Percentiles rank a stretch among this genome's conserved stretches.
These are phyloP conservation scores for Ceratobasidium sp. DNA, from an alignment of 1,284 basidiomycete genomes.

Conservation along the genomic window DNA sequence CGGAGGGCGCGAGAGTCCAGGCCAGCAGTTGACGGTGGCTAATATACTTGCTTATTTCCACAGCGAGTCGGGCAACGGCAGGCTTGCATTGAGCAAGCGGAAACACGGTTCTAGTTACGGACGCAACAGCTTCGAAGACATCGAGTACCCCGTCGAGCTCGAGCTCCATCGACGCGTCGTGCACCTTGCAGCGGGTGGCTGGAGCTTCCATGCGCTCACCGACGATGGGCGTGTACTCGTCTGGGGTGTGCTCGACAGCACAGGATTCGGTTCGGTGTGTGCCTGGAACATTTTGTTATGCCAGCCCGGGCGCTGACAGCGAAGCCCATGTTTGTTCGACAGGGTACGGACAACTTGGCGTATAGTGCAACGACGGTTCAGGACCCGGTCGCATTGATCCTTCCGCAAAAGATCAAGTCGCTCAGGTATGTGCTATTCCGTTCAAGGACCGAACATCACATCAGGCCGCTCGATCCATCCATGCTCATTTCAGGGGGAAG, in stretches of 20 bases:
- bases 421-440: constrained; percentile 28
- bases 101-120: constrained; percentile 48
- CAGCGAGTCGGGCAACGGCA: constrained; percentile 67
- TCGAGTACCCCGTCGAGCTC: constrained; percentile 71
- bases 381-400: constrained; percentile 24
- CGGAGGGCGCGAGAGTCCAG: too few species aligned
- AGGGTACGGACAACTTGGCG: constrained; percentile 30
- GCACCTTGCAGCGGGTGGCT: constrained; percentile 79
- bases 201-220: constrained; percentile 85
- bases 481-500: too few species aligned
- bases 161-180: constrained; percentile 72
- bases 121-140: constrained; percentile 55
- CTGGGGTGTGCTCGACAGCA: constrained; percentile 71
- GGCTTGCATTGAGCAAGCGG: constrained; percentile 64
- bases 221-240: constrained; percentile 77
- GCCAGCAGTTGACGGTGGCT: not conserved
- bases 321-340: constrained; percentile 3
- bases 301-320: not conserved
- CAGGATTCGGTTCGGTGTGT: not conserved
- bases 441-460: constrained; percentile 50
- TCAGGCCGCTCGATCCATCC: constrained; percentile 48
- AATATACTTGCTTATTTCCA: constrained; percentile 4
- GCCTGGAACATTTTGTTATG: not conserved
- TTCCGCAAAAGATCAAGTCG: constrained; percentile 43
- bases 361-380: constrained; percentile 24